Percentiles rank a stretch among this genome's conserved stretches.
Evolutionary conservation across 1,139 yeast species (phyloP).

Genomic region (Zygotorulaspora mrakii): DNA sequence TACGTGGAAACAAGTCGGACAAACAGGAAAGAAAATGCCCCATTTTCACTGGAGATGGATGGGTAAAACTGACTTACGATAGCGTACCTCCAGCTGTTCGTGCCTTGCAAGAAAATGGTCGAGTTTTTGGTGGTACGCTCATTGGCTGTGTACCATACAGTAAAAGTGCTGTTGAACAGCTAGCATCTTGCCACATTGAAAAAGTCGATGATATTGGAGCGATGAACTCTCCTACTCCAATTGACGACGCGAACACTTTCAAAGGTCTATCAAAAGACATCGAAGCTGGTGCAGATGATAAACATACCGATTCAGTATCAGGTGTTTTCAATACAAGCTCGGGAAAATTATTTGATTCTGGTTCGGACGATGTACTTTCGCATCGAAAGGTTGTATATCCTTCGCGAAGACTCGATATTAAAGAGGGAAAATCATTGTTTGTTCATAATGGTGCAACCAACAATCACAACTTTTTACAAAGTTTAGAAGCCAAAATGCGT

Average conservation of each 20-base stretch:
- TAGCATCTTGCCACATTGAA: constrained; percentile 53
- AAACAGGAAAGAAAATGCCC: constrained; percentile 43
- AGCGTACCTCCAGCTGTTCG: constrained; percentile 72
- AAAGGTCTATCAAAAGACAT: too few relatives aligned
- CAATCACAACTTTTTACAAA: constrained; percentile 37
- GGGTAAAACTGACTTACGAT: constrained; percentile 85
- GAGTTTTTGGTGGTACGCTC: constrained; percentile 62
- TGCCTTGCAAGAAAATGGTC: constrained; percentile 80
- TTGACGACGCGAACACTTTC: too few relatives aligned
- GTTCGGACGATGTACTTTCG: constrained; percentile 6
- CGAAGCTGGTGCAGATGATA: too few relatives aligned
- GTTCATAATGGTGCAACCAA: constrained; percentile 30
- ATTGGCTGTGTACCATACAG: constrained; percentile 75
- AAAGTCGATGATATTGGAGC: constrained; percentile 56
- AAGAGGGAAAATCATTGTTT: constrained; percentile 34
- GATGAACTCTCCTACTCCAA: constrained; percentile 14
- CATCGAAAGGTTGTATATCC: constrained; percentile 15
- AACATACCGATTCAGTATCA: too few relatives aligned
- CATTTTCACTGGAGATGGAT: constrained; percentile 76
- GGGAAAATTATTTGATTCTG: neutral
- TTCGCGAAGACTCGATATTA: constrained; percentile 26
- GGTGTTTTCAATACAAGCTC: neutral
- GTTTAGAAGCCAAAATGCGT: constrained; percentile 34
- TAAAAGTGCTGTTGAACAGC: constrained; percentile 57
- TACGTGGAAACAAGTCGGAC: constrained; percentile 11